Conservation (phyloP, 805 yeast species). For the Lipomyces yamadae region DNA sequence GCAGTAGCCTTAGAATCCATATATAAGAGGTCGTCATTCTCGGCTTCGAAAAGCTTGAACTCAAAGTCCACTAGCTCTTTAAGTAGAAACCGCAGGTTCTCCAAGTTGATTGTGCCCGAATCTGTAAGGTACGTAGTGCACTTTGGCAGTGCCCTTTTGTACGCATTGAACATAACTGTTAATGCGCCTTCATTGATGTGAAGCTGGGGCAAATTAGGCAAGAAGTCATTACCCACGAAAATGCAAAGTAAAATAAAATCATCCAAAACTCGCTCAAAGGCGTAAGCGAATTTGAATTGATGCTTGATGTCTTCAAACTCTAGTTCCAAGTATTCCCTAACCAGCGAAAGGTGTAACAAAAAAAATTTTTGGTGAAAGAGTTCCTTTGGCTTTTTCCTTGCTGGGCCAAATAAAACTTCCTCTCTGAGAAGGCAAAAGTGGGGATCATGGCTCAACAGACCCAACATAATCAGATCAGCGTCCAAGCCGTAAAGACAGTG, state of each 20-base stretch:
- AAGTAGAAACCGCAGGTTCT: conserved; percentile 75
- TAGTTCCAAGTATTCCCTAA: conserved; percentile 86
- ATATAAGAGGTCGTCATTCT: conserved; percentile 44
- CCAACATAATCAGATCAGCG: conserved; percentile 94
- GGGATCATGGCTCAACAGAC: conserved; percentile 91
- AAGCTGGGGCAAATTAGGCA: conserved; percentile 93
- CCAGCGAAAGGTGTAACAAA: conserved; percentile 80
- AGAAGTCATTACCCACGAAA: conserved; percentile 96
- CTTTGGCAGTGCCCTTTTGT: conserved; percentile 74
- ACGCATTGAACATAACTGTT: conserved; percentile 86
- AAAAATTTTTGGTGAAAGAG: conserved; percentile 80
- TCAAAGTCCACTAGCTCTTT: conserved; percentile 79
- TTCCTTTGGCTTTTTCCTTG: conserved; percentile 46
- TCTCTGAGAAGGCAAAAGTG: conserved; percentile 93
- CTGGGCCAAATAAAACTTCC: conserved; percentile 83
- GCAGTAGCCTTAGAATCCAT: conserved; percentile 15
- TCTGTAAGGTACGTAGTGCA: conserved; percentile 85
- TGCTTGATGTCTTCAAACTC: conserved; percentile 78
- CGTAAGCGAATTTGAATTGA: conserved; percentile 65
- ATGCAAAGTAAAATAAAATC: conserved; percentile 91
- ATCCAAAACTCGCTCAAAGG: conserved; percentile 87
- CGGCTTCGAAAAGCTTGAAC: conserved; percentile 81
- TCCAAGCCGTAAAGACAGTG: conserved; percentile 96
- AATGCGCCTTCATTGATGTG: conserved; percentile 95
- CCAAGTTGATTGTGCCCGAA: conserved; percentile 77